Conservation (phyloP, 768 basidiomycete species). For the Crucibulum laeve region DNA sequence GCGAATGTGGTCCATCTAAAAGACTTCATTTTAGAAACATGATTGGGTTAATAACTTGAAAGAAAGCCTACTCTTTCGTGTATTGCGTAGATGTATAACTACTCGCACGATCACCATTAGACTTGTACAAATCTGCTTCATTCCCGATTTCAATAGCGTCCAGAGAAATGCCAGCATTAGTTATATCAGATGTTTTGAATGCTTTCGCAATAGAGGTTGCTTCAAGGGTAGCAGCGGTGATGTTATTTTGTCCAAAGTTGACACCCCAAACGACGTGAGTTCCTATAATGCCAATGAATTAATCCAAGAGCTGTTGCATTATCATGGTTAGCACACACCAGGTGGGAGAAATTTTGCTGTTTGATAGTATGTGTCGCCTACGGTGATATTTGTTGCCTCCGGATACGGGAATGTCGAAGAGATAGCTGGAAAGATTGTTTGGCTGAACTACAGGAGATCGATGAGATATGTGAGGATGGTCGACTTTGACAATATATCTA, state of each 20-base stretch:
- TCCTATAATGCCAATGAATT: no score
- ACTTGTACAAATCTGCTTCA: constrained; percentile 51
- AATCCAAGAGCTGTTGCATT: no score
- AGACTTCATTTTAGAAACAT: no score
- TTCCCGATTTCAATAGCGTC: constrained; percentile 64
- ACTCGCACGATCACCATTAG: constrained; percentile 36
- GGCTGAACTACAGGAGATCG: constrained; percentile 45
- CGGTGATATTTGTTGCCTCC: constrained; percentile 56
- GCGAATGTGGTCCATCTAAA: constrained; percentile 54
- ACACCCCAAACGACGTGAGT: constrained; percentile 66
- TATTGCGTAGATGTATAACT: constrained; percentile 40
- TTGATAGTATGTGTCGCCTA: constrained; percentile 54
- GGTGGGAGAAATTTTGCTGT: constrained; percentile 47
- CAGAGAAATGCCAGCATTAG: constrained; percentile 36
- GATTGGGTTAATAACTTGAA: no score
- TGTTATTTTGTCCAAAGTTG: constrained; percentile 53
- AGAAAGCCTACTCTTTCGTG: constrained; percentile 46
- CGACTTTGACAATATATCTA: no score
- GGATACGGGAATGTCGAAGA: constrained; percentile 56
- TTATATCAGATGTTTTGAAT: constrained; percentile 37
- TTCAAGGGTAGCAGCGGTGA: constrained; percentile 45
- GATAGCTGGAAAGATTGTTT: constrained; percentile 44
- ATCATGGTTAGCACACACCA: constrained; percentile 22
- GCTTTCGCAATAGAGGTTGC: constrained; percentile 43
- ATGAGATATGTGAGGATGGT: no score